Percentiles rank a stretch among this genome's conserved stretches.
These are phyloP conservation scores for Lactarius quietus DNA, from an alignment of 768 basidiomycete genomes.

Conservation along the genomic window DNA sequence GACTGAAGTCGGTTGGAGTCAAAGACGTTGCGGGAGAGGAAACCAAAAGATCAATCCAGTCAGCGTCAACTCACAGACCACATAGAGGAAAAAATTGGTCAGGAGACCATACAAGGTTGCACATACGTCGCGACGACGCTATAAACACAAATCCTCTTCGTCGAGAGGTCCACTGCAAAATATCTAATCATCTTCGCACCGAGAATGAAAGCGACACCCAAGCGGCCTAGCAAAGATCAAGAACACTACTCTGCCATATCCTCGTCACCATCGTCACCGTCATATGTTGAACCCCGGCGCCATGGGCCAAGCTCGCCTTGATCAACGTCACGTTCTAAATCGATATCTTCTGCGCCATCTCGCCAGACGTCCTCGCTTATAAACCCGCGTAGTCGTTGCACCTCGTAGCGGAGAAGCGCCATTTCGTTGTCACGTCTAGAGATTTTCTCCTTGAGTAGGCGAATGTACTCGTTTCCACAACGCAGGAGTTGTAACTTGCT, in stretches of 20 bases:
- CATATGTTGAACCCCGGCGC: constrained; percentile 25
- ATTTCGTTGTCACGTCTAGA: constrained; percentile 82
- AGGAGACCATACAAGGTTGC: constrained; percentile 11
- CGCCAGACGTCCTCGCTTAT: constrained; percentile 34
- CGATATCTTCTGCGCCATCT: constrained; percentile 39
- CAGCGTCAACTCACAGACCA: background rate
- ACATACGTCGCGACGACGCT: constrained; percentile 13
- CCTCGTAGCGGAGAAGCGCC: constrained; percentile 57
- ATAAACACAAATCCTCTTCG: constrained; percentile 11
- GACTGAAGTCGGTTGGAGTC: background rate
- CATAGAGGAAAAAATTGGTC: background rate
- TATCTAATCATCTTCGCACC: constrained; percentile 11
- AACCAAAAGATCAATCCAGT: constrained; percentile 1
- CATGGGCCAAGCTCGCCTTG: constrained; percentile 41
- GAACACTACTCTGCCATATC: constrained; percentile 17
- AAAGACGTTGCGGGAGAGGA: background rate
- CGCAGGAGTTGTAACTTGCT: constrained; percentile 90
- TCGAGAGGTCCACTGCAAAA: constrained; percentile 8
- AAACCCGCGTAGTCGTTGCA: constrained; percentile 50
- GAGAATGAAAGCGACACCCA: background rate
- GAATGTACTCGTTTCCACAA: constrained; percentile 87
- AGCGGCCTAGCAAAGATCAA: constrained; percentile 9
- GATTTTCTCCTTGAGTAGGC: constrained; percentile 69
- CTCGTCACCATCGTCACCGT: constrained; percentile 23
- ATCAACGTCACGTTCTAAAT: constrained; percentile 60